phyloP scores from a whole-genome alignment of 1,284 basidiomycete genomes.

The Cutaneotrichosporon cavernicola region DNA sequence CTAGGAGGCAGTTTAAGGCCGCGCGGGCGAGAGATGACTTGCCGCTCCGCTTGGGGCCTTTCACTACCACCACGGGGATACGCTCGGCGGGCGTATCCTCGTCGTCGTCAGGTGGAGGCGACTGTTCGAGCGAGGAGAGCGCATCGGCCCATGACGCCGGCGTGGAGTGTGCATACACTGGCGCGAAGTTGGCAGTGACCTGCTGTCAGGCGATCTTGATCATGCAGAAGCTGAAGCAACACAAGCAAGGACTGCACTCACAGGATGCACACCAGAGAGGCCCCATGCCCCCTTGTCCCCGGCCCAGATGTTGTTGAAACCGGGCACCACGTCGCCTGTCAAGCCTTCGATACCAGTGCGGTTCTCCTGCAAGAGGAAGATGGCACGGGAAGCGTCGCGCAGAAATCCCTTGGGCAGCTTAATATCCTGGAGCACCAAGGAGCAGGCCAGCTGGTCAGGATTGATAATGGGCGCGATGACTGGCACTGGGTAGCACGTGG shows the following conservation, averaged over 20 bases:
- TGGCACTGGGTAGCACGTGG: constrained; percentile 59
- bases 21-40: constrained; percentile 84
- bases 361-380: constrained; percentile 47
- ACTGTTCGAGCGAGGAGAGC: constrained; percentile 39
- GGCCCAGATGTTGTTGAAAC: constrained; percentile 49
- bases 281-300: constrained; percentile 49
- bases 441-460: background rate
- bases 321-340: constrained; percentile 44
- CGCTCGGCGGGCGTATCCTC: constrained; percentile 24
- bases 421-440: background rate
- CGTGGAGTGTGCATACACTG: constrained; percentile 55
- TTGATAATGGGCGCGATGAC: constrained; percentile 48
- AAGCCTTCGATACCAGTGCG: constrained; percentile 45
- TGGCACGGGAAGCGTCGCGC: constrained; percentile 14
- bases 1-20: constrained; percentile 69
- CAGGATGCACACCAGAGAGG: constrained; percentile 60
- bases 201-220: constrained; percentile 18
- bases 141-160: constrained; percentile 63
- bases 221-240: background rate
- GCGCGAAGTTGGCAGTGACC: constrained; percentile 43
- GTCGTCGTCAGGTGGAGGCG: constrained; percentile 18
- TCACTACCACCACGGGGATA: constrained; percentile 61
- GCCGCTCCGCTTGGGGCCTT: constrained; percentile 80
- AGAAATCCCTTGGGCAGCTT: constrained; percentile 29
- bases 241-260: constrained; percentile 48